Evolutionary conservation across 176 grass and related monocot genomes (phyloP).

Genomic region (Hsuehochloa calcarea): DNA sequence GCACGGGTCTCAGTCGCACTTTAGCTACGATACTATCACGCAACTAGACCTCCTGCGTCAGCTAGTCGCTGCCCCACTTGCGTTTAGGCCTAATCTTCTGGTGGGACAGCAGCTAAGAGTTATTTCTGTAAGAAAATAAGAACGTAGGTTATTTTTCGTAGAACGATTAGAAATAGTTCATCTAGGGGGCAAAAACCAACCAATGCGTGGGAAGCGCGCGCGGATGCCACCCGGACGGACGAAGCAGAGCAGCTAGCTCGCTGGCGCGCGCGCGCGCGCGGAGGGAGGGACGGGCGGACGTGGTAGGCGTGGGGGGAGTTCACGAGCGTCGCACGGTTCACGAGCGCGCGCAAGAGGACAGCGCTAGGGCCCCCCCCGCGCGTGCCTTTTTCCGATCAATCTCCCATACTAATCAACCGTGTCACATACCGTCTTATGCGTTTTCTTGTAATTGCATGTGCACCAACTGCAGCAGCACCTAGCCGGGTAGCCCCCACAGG

Average conservation of each 20-base stretch:
- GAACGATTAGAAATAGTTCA: not conserved
- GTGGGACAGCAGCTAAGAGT: too few relatives aligned
- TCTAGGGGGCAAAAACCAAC: not conserved
- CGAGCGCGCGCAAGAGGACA: slow-evolving; percentile 17
- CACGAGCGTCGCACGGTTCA: slow-evolving; percentile 15
- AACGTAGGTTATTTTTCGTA: too few relatives aligned
- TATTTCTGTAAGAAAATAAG: too few relatives aligned
- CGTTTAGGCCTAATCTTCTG: too few relatives aligned
- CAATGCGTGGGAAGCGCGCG: not conserved
- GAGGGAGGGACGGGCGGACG: not conserved
- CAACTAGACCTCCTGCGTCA: too few relatives aligned
- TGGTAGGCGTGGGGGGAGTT: not conserved
- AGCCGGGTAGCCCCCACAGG: not conserved
- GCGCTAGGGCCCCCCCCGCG: too few relatives aligned
- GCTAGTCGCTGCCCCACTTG: too few relatives aligned
- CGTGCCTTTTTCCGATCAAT: too few relatives aligned
- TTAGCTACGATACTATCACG: fast-evolving
- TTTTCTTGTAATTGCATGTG: not conserved
- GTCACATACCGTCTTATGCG: not conserved
- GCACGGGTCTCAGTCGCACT: too few relatives aligned
- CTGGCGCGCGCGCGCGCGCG: not conserved
- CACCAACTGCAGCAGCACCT: too few relatives aligned
- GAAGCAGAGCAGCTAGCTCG: not conserved
- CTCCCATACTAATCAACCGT: not conserved
- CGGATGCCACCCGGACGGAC: not conserved